A percentile compares a stretch with the other conserved stretches of the same genome.
These are phyloP conservation scores for Cordyceps fumosorosea DNA, from an alignment of 2,329 filamentous ascomycete genomes.

Conservation along the genomic window DNA sequence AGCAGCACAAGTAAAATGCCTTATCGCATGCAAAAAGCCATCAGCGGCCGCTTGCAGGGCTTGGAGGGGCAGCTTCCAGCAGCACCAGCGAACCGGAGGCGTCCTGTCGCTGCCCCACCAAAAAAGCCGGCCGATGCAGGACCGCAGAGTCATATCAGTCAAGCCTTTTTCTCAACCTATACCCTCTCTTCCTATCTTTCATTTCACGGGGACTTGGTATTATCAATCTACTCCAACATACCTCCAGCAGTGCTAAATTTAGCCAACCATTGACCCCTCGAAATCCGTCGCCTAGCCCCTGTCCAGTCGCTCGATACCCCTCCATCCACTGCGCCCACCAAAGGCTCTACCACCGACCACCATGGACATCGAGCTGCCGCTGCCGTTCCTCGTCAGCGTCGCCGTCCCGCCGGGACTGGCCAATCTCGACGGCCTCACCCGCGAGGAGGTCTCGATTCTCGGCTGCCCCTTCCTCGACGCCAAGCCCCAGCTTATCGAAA, in stretches of 20 bases:
- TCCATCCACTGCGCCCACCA: neutral
- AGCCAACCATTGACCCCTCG: neutral
- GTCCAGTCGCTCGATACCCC: neutral
- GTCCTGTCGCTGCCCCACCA: slow-evolving; percentile 17
- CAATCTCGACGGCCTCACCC: slow-evolving; percentile 45
- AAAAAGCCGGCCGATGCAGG: slow-evolving; percentile 22
- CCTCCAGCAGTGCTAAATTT: neutral
- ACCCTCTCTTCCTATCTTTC: neutral
- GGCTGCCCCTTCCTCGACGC: slow-evolving; percentile 54
- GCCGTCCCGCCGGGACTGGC: slow-evolving; percentile 43
- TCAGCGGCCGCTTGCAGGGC: slow-evolving; percentile 1
- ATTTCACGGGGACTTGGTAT: neutral
- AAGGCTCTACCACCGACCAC: slow-evolving; percentile 15
- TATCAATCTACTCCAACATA: neutral
- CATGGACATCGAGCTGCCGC: slow-evolving; percentile 59
- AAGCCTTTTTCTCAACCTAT: neutral
- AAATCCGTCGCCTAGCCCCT: neutral
- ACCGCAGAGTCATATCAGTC: slow-evolving; percentile 5
- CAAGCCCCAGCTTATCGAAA: slow-evolving; percentile 39
- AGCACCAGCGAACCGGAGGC: neutral
- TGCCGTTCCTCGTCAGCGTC: slow-evolving; percentile 57
- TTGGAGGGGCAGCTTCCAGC: slow-evolving; percentile 17
- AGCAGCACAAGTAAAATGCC: too few relatives aligned
- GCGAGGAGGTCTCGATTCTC: slow-evolving; percentile 52
- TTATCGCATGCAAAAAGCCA: neutral